Conservation (phyloP, 2,329 filamentous ascomycete species). For the Fusarium sp. region DNA sequence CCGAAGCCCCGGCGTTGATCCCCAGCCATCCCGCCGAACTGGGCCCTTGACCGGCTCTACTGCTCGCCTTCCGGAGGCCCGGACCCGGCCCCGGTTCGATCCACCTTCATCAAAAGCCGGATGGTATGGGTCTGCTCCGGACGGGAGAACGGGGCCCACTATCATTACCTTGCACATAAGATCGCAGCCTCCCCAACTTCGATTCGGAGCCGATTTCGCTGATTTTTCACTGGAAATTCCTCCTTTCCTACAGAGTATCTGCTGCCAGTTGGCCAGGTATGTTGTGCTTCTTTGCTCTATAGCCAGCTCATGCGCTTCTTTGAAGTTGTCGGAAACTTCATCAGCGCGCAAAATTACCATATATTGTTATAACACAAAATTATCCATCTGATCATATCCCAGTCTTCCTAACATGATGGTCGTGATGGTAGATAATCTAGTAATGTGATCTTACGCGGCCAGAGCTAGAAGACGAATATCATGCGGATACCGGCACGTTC, state of each 20-base stretch:
- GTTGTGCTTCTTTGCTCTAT: not conserved
- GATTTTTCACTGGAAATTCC: not conserved
- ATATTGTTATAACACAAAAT: no score
- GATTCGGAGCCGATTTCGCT: not conserved
- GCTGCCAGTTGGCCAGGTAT: not conserved
- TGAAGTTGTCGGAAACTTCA: not conserved
- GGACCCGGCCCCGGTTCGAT: not conserved
- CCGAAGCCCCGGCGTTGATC: not conserved
- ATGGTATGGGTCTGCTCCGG: not conserved
- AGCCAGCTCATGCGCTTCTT: not conserved
- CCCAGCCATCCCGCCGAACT: not conserved
- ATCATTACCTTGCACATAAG: not conserved
- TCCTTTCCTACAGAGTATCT: not conserved
- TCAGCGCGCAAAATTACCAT: not conserved
- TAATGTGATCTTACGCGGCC: not conserved
- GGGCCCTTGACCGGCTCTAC: not conserved
- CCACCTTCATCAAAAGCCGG: not conserved
- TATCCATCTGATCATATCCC: no score
- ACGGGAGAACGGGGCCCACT: not conserved
- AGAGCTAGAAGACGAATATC: not conserved
- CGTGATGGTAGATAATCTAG: not conserved
- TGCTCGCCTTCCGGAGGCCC: not conserved
- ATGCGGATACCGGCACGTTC: not conserved
- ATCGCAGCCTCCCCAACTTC: not conserved
- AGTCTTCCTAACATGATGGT: not conserved